Base-by-base conservation (phyloP, 2,329 filamentous ascomycete species). In the Emergomyces pasteurianus region DNA sequence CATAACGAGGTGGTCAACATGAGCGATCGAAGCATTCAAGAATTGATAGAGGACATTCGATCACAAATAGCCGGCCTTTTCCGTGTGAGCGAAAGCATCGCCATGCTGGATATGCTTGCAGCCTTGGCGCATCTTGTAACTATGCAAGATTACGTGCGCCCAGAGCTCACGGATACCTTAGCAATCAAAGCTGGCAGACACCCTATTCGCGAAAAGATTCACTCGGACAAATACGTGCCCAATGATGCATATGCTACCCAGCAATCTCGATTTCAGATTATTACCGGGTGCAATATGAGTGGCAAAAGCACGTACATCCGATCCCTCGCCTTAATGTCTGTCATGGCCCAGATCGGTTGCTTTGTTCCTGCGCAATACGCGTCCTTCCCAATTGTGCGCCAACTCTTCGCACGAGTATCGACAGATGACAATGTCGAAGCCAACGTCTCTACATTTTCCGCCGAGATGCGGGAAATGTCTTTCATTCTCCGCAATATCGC, bases 241-340 rank as follows among this genome's bases (percentile, higher is more conserved):
- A 97, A 97, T 65, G 92, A 97, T 68, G 89, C 92, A 34, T 97
- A 92, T 68, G 87, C 90, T 2, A 88, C 86, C 0, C 81, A 87
- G 40, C 86, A 92, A 63, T 85, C 86, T 42, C 85, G 92, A 1
- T 95, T 96, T 68, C 92, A 97, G 65, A 88, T 97, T 63, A 86
- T 99, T 64, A 97, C 92, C 0, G 92, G 94, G 3, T 95, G 90
- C 72, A 99, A 99, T 68, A 99, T 99, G 94, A 95, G 90, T 67
- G 94, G 92, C 0, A 99, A 97, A 72, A 95, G 89, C 65, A 99
- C 92, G 0, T 97, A 96, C 69, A 96, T 97, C 64, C 85, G 90
- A 57, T 87, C 88, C 1, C 80, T 95, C 28, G 89, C 92, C 0
- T 77, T 99, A 38, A 84, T 95, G 69, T 85, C 88, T 52, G 85